Evolutionary conservation across 441 rosid species (phyloP), one percentile per base, ranked within the genome.

Genomic region (Omphalea diandra): DNA sequence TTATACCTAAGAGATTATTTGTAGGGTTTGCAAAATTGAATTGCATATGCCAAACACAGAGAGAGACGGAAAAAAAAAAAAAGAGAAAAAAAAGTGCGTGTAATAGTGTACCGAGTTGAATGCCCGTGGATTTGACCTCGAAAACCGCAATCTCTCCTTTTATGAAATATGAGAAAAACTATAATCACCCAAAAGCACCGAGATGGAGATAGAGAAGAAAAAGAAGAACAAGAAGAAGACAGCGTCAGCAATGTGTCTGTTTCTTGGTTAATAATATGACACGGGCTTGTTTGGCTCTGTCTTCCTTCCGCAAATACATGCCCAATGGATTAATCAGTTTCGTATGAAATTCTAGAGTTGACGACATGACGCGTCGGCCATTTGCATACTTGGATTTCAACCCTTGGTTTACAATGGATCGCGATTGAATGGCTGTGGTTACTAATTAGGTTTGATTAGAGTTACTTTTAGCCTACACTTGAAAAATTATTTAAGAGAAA

Each of bases 281-380:
- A 83, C 81, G 80, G 76, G 73, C 85, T 74, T 87, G 88, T 84
- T 85, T 80, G n/a, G 90, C 85, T 82, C 75, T 80, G 83, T 67
- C 73, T 46, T 79, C n/a, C n/a, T n/a, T n/a, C n/a, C n/a, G n/a
- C n/a, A n/a, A n/a, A n/a, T n/a, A n/a, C n/a, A n/a, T n/a, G n/a
- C n/a, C n/a, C n/a, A n/a, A n/a, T n/a, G n/a, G 24, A 1, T 5
- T 31, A n/a, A n/a, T n/a, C n/a, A 1, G 35, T n/a, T 29, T 31
- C 54, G 26, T 22, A 2, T 24, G n/a, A n/a, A 3, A n/a, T 11
- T 8, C 7, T 2, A 24, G 20, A 2, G 8, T 67, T 40, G 62
- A 67, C 62, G n/a, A n/a, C n/a, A n/a, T n/a, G n/a, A n/a, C n/a
- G n/a, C n/a, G n/a, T n/a, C n/a, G 58, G 32, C 11, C 17, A 5